Base-by-base conservation (phyloP, 1,284 basidiomycete genomes). In the Testicularia cyperi region DNA sequence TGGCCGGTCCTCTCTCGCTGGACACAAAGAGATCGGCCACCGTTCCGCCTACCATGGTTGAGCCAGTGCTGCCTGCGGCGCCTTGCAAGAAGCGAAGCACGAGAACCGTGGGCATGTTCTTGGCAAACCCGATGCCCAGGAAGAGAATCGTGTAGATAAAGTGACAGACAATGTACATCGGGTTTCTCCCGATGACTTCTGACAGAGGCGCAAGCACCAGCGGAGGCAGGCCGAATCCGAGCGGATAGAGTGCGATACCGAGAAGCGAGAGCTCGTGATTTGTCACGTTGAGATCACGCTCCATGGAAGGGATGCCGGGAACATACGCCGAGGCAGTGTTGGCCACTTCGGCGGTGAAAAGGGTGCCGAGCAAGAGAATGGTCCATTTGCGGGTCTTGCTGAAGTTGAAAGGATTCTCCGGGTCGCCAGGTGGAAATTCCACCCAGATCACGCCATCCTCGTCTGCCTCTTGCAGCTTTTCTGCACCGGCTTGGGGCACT, bases 41-140 rank as follows among this genome's bases (percentile, higher is more conserved):
- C 0, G 85, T 86, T 1, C 87, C 87, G 13, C 87, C 86, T 3
- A 88, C 88, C 58, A 90, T 84, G 0, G 86, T 87, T 0, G 85
- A 80, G 2, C 84, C 84, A 0, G 84, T 78, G 1, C 69, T 73
- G 0, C 86, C 87, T 49, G 85, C 84, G 0, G 81, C 82, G 1
- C 88, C 88, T 35, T 83, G 81, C 2, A 90, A 69, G 52, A 88
- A 83, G 2, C 88, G 81, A 0, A 81, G 82, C 16, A 87, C 70
- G 25, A 88, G 80, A 15, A 89, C 83, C 0, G 85, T 86, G 30
- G 84, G 80, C 3, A 87, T 83, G 68, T 88, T 88, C 38, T 82
- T 79, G 0, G 84, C 80, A n/a, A 66, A 51, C 2, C 53, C 54
- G 14, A 55, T 26, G 13, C 58, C 52, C 16, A 72, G 33, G 28